These are phyloP conservation scores for Phytophthora sp. DNA, from an alignment of 352 stramenopile species.

Conservation along the genomic window DNA sequence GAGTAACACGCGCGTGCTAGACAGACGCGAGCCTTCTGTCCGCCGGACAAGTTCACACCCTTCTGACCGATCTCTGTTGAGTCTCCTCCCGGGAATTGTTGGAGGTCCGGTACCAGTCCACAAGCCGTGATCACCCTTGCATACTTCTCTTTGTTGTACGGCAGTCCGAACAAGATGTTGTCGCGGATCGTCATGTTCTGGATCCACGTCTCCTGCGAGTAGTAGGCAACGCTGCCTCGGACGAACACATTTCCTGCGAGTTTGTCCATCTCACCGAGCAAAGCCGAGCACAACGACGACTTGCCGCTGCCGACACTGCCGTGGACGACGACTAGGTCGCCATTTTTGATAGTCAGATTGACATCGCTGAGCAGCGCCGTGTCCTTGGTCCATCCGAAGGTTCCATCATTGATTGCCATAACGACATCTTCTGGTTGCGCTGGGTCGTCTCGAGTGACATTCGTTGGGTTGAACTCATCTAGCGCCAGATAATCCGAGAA, in stretches of 20 bases:
- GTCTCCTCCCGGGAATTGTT: conserved; percentile 86
- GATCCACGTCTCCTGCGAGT: conserved; percentile 91
- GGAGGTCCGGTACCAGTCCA: conserved; percentile 84
- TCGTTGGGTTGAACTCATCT: conserved; percentile 29
- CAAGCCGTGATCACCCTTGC: conserved; percentile 70
- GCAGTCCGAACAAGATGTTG: conserved; percentile 94
- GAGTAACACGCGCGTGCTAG: conserved; percentile 73
- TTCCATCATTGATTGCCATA: conserved; percentile 36
- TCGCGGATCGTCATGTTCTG: conserved; percentile 94
- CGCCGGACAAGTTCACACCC: conserved; percentile 94
- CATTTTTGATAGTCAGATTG: conserved; percentile 44
- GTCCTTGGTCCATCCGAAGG: conserved; percentile 43
- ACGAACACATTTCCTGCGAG: conserved; percentile 42
- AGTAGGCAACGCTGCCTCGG: conserved; percentile 61
- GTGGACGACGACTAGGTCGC: conserved; percentile 60
- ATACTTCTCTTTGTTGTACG: conserved; percentile 57
- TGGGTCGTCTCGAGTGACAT: conserved; percentile 21
- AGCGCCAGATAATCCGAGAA: conserved; percentile 42
- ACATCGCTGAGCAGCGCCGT: conserved; percentile 38
- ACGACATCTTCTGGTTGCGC: conserved; percentile 9
- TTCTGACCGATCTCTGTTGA: conserved; percentile 95
- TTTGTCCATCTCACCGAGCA: conserved; percentile 89
- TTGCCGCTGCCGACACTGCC: conserved; percentile 60
- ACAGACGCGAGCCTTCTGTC: conserved; percentile 89
- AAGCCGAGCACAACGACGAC: conserved; percentile 53